These are phyloP conservation scores for Podospora appendiculata DNA, from an alignment of 495 filamentous ascomycete species.

Conservation along the genomic window DNA sequence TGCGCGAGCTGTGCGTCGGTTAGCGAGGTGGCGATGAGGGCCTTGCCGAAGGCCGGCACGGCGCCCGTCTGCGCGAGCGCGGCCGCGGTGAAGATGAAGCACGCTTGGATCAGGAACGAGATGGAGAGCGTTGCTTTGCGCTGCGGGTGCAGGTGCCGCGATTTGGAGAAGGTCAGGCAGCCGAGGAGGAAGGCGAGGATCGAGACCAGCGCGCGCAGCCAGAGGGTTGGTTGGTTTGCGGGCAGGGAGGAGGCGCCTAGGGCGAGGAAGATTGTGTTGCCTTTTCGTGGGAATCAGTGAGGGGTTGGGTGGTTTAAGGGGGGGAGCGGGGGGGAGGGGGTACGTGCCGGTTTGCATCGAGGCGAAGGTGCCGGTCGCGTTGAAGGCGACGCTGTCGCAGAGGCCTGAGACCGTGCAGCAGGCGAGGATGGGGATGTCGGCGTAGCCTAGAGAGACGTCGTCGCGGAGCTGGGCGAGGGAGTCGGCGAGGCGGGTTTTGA, in stretches of 20 bases:
- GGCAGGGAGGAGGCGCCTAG: conserved; percentile 51
- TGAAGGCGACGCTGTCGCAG: conserved; percentile 55
- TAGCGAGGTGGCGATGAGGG: background rate
- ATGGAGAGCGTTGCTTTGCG: conserved; percentile 43
- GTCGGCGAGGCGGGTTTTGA: background rate
- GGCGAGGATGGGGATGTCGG: conserved; percentile 47
- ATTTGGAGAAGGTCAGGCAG: conserved; percentile 34
- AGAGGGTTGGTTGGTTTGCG: conserved; percentile 45
- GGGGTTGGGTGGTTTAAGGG: background rate
- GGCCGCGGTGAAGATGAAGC: conserved; percentile 48
- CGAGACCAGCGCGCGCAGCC: conserved; percentile 57
- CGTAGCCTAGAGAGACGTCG: conserved; percentile 34
- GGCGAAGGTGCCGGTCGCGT: conserved; percentile 54
- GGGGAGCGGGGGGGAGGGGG: background rate
- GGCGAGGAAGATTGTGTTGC: conserved; percentile 61
- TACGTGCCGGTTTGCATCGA: conserved; percentile 51
- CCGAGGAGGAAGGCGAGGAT: conserved; percentile 50
- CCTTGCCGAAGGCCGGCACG: conserved; percentile 10
- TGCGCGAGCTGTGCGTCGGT: background rate
- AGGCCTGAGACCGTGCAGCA: conserved; percentile 52
- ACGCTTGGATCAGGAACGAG: conserved; percentile 49
- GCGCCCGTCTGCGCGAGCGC: conserved; percentile 36
- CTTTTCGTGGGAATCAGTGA: conserved; percentile 16
- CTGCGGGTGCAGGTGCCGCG: conserved; percentile 9
- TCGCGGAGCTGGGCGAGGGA: conserved; percentile 10